Evolutionary conservation across 768 basidiomycete species (phyloP).

Genomic region (Suillus ampliporus): DNA sequence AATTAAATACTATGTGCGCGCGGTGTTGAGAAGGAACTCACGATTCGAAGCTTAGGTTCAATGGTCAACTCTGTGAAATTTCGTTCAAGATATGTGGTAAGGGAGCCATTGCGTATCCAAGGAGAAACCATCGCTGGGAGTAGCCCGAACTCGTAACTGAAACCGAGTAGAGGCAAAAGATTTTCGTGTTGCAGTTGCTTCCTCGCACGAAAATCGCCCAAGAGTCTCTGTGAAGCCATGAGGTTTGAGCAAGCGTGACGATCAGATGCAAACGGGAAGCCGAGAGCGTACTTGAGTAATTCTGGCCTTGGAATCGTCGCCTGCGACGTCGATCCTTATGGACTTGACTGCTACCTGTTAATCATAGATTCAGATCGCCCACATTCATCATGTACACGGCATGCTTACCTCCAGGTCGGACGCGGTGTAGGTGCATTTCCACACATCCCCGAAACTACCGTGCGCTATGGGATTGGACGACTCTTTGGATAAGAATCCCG

Average conservation of each 20-base stretch:
- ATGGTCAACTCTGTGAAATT: slow-evolving; percentile 14
- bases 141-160: slow-evolving; percentile 34
- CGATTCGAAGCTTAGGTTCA: slow-evolving; percentile 18
- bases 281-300: slow-evolving; percentile 7
- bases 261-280: not conserved
- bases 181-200: slow-evolving; percentile 31
- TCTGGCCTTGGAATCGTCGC: slow-evolving; percentile 5
- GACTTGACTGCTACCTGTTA: slow-evolving; percentile 17
- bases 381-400: not conserved
- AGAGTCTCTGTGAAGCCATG: slow-evolving; percentile 15
- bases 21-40: slow-evolving; percentile 14
- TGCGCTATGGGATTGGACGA: slow-evolving; percentile 3
- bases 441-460: slow-evolving; percentile 15
- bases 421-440: slow-evolving; percentile 11
- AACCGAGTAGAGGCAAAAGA: slow-evolving; percentile 35
- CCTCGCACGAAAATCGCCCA: slow-evolving; percentile 31
- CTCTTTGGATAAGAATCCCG: not conserved
- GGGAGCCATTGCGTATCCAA: slow-evolving; percentile 38
- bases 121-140: slow-evolving; percentile 41
- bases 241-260: not conserved
- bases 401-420: not conserved
- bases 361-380: not conserved
- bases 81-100: slow-evolving; percentile 29
- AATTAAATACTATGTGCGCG: not conserved
- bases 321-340: slow-evolving; percentile 9